Base-by-base conservation (phyloP, 2,329 filamentous ascomycete genomes). In the Aspergillus pseudoviridinutans region DNA sequence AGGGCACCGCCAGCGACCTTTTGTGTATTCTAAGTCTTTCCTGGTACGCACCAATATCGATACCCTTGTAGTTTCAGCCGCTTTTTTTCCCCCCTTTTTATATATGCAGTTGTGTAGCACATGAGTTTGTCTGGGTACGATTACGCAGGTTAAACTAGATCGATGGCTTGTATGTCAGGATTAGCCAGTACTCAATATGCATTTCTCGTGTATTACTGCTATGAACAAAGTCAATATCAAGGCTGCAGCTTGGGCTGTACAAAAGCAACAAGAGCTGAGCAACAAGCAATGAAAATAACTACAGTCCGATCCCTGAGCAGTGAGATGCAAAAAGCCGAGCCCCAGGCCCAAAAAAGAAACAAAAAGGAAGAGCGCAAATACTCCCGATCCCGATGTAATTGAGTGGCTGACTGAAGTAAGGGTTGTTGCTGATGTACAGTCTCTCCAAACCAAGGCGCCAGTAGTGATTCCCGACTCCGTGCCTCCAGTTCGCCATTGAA, bases 11-110 rank as follows among this genome's bases (percentile, higher is more conserved):
- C 49, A 35, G 28, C 32, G 25, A 54, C 35, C 50, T 53, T 60
- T 69, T 64, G 64, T 71, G 68, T 69, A 70, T 60, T 67, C 64
- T 70, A 70, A 55, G 58, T 61, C 58, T 51, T 55, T 51, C 59
- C 55, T 57, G 58, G 61, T 62, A 64, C 65, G 68, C 63, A 63
- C 64, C 66, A 67, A 69, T 65, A 71, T 71, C 68, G 69, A 71
- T 71, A 71, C 68, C 69, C 69, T 71, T 67, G 61, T 65, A 70
- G 61, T 62, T 65, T 61, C 56, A 53, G 58, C 53, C 66, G 60
- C 32, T n/a, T 56, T 53, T 49, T 49, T 25, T 25, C 3, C 3
- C 24, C 24, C 24, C 24, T 42, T 20, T 35, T 52, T 49, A 7
- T 24, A 7, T 12, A 7, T 27, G 14, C 24, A 12, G 7, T 38